Conservation (phyloP, 2,329 filamentous ascomycete genomes). For the Fusarium drepaniforme region DNA sequence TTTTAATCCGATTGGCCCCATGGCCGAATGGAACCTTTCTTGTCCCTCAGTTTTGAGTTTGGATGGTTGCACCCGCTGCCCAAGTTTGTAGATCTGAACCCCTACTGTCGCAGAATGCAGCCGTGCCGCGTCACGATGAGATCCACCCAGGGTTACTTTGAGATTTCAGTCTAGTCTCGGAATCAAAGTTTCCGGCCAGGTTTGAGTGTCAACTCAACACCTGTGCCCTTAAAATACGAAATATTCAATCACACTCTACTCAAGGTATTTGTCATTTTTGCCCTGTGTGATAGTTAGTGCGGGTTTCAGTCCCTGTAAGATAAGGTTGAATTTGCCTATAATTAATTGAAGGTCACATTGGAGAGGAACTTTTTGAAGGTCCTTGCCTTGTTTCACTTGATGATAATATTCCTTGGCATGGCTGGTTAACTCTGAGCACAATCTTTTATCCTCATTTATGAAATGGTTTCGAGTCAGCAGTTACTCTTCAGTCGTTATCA, state of each 20-base stretch:
- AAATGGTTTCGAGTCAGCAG: too few relatives aligned
- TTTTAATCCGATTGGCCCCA: neutral
- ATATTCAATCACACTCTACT: neutral
- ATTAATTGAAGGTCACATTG: neutral
- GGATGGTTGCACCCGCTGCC: neutral
- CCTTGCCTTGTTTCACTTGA: neutral
- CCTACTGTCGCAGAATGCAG: neutral
- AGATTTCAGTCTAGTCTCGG: neutral
- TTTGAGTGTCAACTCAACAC: neutral
- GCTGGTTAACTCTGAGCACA: neutral
- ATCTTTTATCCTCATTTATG: neutral
- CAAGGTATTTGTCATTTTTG: neutral
- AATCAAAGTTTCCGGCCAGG: neutral
- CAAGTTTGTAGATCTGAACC: neutral
- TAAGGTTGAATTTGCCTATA: neutral
- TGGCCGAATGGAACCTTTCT: neutral
- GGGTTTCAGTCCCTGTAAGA: neutral
- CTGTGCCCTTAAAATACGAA: neutral
- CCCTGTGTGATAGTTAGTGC: neutral
- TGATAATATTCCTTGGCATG: neutral
- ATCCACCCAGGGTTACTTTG: neutral
- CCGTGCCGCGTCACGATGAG: neutral
- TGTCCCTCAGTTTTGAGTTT: neutral
- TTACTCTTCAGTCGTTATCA: neutral
- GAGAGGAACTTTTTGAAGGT: neutral